Evolutionary conservation across 352 stramenopile species (phyloP).

Genomic region (Saprolegnia diclina): DNA sequence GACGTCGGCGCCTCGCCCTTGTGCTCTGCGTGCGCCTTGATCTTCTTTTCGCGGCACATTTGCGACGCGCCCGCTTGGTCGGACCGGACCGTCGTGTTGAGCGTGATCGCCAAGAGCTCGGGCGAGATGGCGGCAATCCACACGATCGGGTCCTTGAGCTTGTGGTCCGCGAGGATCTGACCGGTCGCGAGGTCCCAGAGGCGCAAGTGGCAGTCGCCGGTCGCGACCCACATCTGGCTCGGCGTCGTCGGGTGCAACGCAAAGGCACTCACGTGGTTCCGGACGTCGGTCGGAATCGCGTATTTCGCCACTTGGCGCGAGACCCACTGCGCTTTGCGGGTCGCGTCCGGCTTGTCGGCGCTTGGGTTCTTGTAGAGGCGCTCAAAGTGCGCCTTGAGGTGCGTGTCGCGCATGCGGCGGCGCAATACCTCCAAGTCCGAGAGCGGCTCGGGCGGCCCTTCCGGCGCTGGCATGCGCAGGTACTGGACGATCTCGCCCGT

Average conservation of each 20-base stretch:
- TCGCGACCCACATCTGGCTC: constrained; percentile 60
- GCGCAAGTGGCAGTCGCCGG: constrained; percentile 56
- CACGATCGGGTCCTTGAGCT: constrained; percentile 41
- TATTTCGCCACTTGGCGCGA: constrained; percentile 6
- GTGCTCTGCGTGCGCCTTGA: constrained; percentile 10
- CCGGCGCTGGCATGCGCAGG: not conserved
- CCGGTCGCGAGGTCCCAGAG: constrained; percentile 77
- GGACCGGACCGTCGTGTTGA: constrained; percentile 17
- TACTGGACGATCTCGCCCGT: constrained; percentile 65
- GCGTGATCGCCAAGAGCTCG: constrained; percentile 52
- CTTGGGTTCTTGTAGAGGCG: constrained; percentile 22
- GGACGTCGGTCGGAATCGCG: constrained; percentile 8
- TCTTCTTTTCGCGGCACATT: constrained; percentile 23
- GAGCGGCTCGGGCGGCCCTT: constrained; percentile 29
- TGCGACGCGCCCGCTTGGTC: constrained; percentile 28
- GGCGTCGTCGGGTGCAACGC: constrained; percentile 65
- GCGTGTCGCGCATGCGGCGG: constrained; percentile 28
- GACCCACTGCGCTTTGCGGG: constrained; percentile 3
- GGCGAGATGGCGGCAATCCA: constrained; percentile 64
- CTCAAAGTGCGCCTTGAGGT: constrained; percentile 25
- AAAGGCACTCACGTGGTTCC: constrained; percentile 37
- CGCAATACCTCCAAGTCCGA: constrained; percentile 36
- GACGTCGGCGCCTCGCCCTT: not conserved
- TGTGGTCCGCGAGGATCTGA: constrained; percentile 51
- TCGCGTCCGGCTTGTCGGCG: constrained; percentile 10